A percentile compares a stretch with the other conserved stretches of the same genome.
phyloP scores from a whole-genome alignment of 208 protist species.

The Kentomonas sorsogonicus region DNA sequence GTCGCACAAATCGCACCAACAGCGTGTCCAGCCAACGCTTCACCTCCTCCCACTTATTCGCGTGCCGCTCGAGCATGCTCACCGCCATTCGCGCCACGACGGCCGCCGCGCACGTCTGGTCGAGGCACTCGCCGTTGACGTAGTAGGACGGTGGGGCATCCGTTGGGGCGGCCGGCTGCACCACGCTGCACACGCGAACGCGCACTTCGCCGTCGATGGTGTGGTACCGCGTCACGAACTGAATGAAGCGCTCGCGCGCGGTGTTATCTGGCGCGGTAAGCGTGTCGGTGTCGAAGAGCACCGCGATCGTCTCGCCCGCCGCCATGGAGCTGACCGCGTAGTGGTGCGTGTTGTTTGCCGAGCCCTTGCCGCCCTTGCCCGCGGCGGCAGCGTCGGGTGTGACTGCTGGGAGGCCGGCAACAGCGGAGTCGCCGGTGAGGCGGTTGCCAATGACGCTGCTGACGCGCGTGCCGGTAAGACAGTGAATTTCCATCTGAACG shows the following conservation, averaged over 20 bases:
- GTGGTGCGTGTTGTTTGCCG: constrained; percentile 35
- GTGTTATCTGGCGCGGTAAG: constrained; percentile 13
- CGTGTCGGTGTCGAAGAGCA: constrained; percentile 80
- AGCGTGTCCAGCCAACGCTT: constrained; percentile 97
- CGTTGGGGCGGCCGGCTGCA: constrained; percentile 54
- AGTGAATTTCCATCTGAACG: constrained; percentile 66
- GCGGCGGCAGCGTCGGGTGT: constrained; percentile 21
- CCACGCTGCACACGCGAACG: constrained; percentile 85
- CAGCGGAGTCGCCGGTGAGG: constrained; percentile 9
- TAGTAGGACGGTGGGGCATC: constrained; percentile 40
- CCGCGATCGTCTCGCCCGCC: constrained; percentile 44
- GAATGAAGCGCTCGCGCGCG: constrained; percentile 55
- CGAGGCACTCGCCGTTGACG: constrained; percentile 76
- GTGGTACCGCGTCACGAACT: constrained; percentile 95
- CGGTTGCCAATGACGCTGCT: constrained; percentile 49
- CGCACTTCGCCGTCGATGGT: constrained; percentile 67
- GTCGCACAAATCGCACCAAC: constrained; percentile 95
- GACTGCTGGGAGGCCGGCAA: background rate
- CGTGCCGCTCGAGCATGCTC: constrained; percentile 58
- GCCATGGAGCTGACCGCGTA: constrained; percentile 67
- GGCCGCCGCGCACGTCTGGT: constrained; percentile 91
- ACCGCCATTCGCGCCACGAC: constrained; percentile 75
- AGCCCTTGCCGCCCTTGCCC: constrained; percentile 26
- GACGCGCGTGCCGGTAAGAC: constrained; percentile 64
- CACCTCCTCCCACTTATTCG: constrained; percentile 85